Conservation (phyloP, 1,284 basidiomycete genomes). For the Singerocomus rubriflavus region DNA sequence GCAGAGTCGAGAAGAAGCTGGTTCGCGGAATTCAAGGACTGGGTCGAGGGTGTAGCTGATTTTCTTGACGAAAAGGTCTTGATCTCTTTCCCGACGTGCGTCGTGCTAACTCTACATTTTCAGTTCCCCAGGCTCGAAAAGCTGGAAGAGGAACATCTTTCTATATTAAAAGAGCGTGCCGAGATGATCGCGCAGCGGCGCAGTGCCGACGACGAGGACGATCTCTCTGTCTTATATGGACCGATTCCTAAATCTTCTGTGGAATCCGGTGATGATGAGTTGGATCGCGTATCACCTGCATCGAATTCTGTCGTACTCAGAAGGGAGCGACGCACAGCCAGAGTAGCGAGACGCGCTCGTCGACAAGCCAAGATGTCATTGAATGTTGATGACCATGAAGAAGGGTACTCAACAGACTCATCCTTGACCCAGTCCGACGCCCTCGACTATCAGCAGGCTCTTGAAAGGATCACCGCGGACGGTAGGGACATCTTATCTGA, state of each 20-base stretch:
- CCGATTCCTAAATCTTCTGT: conserved; percentile 38
- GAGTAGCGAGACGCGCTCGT: conserved; percentile 45
- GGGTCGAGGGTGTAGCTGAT: conserved; percentile 83
- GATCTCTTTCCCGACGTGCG: conserved; percentile 1
- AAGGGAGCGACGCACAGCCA: conserved; percentile 54
- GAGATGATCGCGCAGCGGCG: conserved; percentile 70
- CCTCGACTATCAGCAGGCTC: conserved; percentile 67
- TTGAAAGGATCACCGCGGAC: conserved; percentile 51
- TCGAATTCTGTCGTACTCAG: conserved; percentile 45
- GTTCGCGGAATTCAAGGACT: conserved; percentile 82
- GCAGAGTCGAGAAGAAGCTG: conserved; percentile 85
- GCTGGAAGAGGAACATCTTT: conserved; percentile 79
- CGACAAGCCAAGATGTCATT: conserved; percentile 32
- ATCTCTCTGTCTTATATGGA: conserved; percentile 75
- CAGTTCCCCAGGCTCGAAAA: conserved; percentile 83
- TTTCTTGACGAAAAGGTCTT: conserved; percentile 91
- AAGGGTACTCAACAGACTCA: conserved; percentile 86
- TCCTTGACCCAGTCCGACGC: conserved; percentile 64
- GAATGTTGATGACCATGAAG: conserved; percentile 49
- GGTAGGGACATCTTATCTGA: conserved; percentile 69
- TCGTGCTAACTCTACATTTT: conserved; percentile 7
- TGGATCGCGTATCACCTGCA: conserved; percentile 53
- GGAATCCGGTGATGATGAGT: conserved; percentile 54
- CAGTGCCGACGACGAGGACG: conserved; percentile 75
- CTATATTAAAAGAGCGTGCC: conserved; percentile 71